These are phyloP conservation scores for Phoma sp. DNA, from an alignment of 2,329 filamentous ascomycete species.

Conservation along the genomic window DNA sequence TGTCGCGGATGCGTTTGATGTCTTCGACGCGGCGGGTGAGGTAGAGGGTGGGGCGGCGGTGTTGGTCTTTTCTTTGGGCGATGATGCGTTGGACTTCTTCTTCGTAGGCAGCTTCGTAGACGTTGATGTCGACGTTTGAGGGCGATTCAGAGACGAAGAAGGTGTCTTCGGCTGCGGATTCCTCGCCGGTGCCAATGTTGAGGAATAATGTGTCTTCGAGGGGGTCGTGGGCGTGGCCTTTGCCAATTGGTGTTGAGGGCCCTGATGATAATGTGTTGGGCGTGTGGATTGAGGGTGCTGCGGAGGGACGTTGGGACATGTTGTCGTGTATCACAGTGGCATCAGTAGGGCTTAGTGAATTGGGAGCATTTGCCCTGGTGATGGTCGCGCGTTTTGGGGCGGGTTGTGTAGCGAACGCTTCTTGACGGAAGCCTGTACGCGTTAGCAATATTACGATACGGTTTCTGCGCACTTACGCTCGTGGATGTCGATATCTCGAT, in stretches of 20 bases:
- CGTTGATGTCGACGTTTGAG: conserved; percentile 80
- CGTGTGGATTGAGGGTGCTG: conserved; percentile 30
- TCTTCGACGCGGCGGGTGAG: conserved; percentile 59
- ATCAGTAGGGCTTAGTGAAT: conserved; percentile 28
- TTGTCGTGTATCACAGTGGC: conserved; percentile 41
- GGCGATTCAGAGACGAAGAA: conserved; percentile 82
- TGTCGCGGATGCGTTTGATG: conserved; percentile 46
- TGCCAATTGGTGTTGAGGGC: conserved; percentile 44
- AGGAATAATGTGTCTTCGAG: conserved; percentile 73
- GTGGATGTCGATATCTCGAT: conserved; percentile 54
- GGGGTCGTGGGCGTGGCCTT: conserved; percentile 70
- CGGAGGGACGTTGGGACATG: conserved; percentile 42
- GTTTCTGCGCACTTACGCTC: conserved; percentile 15
- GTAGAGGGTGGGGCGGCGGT: conserved; percentile 62
- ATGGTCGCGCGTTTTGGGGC: conserved; percentile 14
- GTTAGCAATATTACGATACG: neutral
- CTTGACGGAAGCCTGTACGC: conserved; percentile 13
- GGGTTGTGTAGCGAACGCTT: conserved; percentile 11
- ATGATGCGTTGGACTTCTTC: conserved; percentile 80
- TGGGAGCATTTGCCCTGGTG: conserved; percentile 27
- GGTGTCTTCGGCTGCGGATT: conserved; percentile 44
- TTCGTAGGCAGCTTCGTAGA: conserved; percentile 88
- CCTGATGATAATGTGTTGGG: conserved; percentile 26
- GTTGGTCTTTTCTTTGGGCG: conserved; percentile 51
- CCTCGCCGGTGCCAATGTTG: conserved; percentile 73